Percentiles rank a stretch among this genome's conserved stretches.
phyloP scores from a whole-genome alignment of 2,329 filamentous ascomycete genomes.

The Beauveria asiatica region DNA sequence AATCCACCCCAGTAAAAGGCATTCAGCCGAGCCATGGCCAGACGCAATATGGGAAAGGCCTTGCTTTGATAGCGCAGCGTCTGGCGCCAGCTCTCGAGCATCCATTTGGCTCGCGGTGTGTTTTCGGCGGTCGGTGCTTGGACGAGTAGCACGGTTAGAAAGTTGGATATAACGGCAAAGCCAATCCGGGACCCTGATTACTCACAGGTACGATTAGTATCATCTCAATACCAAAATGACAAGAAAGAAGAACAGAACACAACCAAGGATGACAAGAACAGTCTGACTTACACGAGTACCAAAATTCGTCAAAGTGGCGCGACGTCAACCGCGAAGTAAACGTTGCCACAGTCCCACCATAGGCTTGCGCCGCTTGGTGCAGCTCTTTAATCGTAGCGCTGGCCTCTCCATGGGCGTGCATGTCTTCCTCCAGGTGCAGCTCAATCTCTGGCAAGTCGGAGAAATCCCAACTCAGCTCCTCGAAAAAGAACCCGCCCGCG shows the following conservation, averaged over 20 bases:
- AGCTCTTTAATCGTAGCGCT: slow-evolving; percentile 13
- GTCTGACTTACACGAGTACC: slow-evolving; percentile 12
- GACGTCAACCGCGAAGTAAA: slow-evolving; percentile 12
- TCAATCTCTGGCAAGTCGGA: slow-evolving; percentile 12
- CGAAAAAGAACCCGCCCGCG: slow-evolving; percentile 9
- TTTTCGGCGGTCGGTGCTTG: slow-evolving; percentile 13
- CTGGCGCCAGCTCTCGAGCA: slow-evolving; percentile 13
- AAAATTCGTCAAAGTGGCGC: slow-evolving; percentile 13
- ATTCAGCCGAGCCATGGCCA: slow-evolving; percentile 12
- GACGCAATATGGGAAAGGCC: slow-evolving; percentile 10
- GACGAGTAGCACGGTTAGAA: slow-evolving; percentile 13
- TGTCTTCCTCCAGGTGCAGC: slow-evolving; percentile 11
- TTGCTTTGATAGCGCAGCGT: slow-evolving; percentile 11
- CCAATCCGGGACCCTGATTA: slow-evolving; percentile 10
- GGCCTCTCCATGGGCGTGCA: slow-evolving; percentile 2
- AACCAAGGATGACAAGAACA: not conserved
- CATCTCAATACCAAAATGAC: not conserved
- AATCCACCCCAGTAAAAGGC: slow-evolving; percentile 12
- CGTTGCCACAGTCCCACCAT: slow-evolving; percentile 8
- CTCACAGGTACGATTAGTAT: not conserved
- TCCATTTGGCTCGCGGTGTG: slow-evolving; percentile 11
- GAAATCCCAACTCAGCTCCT: slow-evolving; percentile 13
- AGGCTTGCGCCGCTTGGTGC: slow-evolving; percentile 13
- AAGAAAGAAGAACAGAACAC: not conserved
- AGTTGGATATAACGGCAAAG: slow-evolving; percentile 14